Conservation (phyloP, 176 grass and related monocot genomes). For the Urochloa ruziziensis region DNA sequence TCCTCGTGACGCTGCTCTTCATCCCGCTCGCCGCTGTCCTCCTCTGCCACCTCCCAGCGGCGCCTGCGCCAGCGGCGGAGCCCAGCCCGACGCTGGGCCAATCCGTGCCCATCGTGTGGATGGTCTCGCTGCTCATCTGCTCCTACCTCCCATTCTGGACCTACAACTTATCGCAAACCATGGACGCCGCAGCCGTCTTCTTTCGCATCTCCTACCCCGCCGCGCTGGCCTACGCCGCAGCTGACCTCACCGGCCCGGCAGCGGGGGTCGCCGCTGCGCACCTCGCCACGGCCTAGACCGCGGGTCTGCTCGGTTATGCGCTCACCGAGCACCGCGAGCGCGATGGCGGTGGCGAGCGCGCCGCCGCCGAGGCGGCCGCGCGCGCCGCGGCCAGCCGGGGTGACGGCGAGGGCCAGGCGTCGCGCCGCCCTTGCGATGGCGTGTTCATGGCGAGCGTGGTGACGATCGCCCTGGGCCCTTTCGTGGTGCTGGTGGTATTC, state of each 20-base stretch:
- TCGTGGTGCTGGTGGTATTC: no score
- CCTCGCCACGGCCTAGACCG: background rate
- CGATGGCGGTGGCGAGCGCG: background rate
- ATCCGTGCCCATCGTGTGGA: background rate
- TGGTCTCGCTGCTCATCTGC: background rate
- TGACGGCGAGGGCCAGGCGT: no score
- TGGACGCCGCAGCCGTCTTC: background rate
- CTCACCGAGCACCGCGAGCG: background rate
- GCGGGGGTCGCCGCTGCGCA: background rate
- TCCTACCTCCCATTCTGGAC: background rate
- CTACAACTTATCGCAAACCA: background rate
- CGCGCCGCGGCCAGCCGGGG: background rate
- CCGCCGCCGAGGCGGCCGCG: background rate
- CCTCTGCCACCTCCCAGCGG: background rate
- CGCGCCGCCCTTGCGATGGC: no score
- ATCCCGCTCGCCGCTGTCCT: background rate
- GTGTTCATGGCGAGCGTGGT: no score
- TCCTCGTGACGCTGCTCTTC: background rate
- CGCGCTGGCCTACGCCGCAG: background rate
- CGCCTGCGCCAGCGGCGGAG: no score
- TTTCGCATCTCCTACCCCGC: background rate
- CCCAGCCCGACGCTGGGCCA: no score
- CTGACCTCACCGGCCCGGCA: background rate
- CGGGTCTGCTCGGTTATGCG: no score
- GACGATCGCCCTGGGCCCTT: no score